Base-by-base conservation (phyloP, 352 stramenopile species). In the Thraustotheca clavata region DNA sequence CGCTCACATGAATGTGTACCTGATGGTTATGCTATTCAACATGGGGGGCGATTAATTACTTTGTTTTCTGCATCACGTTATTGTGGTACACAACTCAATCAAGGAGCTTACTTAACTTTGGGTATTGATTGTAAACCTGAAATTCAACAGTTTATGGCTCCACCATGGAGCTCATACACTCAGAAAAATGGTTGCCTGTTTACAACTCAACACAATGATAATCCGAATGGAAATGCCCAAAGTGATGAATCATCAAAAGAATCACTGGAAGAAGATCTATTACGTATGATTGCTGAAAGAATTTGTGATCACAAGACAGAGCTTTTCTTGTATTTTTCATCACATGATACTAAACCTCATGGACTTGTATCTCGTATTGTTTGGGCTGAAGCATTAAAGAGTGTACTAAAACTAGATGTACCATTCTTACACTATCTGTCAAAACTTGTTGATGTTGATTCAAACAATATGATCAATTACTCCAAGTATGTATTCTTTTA, bases 181-280 rank as follows among this genome's bases (percentile, higher is more conserved):
- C n/a, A n/a, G n/a, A n/a, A n/a, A n/a, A n/a, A n/a, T n/a, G n/a
- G n/a, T n/a, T n/a, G n/a, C n/a, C n/a, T n/a, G n/a, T n/a, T n/a
- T n/a, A n/a, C n/a, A n/a, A n/a, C n/a, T n/a, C n/a, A n/a, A n/a
- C n/a, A n/a, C 68, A 96, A 97, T 68, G 91, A 88, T 0, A 86
- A 96, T 67, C 74, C 80, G 24, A 78, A 96, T n/a, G 77, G 94
- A 59, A 76, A 90, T 43, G 90, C 68, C 62, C 87, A 79, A 16
- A 93, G 90, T 60, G 79, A 87, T 38, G 70, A 71, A 12, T 79
- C 83, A n/a, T n/a, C n/a, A n/a, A n/a, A 46, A 18, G 47, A 69
- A 14, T 39, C 47, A 32, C 67, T 82, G 24, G 71, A 79, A 43
- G 68, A 73, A 14, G 71, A 75, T 33, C 69, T 62, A 38, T 49